Conservation (phyloP, 768 basidiomycete genomes). For the Auricularia sp. region DNA sequence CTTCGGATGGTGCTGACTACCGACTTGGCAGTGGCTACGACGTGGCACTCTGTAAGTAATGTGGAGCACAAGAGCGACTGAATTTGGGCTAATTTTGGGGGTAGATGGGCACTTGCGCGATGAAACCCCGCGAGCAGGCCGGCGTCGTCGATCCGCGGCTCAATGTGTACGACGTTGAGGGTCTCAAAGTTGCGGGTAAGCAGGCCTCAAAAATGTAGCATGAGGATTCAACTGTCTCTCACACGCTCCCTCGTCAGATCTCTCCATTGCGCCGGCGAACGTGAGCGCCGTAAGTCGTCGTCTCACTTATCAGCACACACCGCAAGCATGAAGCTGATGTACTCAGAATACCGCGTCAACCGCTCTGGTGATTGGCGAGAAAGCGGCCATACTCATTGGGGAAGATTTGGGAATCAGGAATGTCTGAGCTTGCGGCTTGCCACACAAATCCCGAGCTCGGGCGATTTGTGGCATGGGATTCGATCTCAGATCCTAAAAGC, state of each 20-base stretch:
- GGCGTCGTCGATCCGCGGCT: slow-evolving; percentile 11
- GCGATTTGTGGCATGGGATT: no score
- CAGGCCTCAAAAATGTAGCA: no score
- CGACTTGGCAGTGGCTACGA: slow-evolving; percentile 15
- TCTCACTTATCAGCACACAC: not conserved
- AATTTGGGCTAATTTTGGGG: not conserved
- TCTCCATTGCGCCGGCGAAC: slow-evolving; percentile 31
- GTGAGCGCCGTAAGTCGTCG: slow-evolving; percentile 22
- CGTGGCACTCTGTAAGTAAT: slow-evolving; percentile 23
- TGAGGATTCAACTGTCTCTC: not conserved
- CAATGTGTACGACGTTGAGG: slow-evolving; percentile 9
- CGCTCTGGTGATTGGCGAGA: slow-evolving; percentile 43
- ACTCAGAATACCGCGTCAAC: slow-evolving; percentile 38
- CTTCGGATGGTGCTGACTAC: not conserved
- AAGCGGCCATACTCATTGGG: slow-evolving; percentile 49
- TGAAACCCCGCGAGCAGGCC: slow-evolving; percentile 9
- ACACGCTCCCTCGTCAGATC: slow-evolving; percentile 13
- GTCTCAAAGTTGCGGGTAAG: slow-evolving; percentile 17
- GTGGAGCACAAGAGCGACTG: not conserved
- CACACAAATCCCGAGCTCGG: no score
- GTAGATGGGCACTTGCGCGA: slow-evolving; percentile 20
- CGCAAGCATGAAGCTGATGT: not conserved
- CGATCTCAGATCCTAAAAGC: no score
- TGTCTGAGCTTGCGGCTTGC: no score
- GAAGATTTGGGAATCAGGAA: slow-evolving; percentile 33